A percentile compares a stretch with the other conserved stretches of the same genome.
phyloP scores from a whole-genome alignment of 352 stramenopile species.

The Phytophthora pisi region DNA sequence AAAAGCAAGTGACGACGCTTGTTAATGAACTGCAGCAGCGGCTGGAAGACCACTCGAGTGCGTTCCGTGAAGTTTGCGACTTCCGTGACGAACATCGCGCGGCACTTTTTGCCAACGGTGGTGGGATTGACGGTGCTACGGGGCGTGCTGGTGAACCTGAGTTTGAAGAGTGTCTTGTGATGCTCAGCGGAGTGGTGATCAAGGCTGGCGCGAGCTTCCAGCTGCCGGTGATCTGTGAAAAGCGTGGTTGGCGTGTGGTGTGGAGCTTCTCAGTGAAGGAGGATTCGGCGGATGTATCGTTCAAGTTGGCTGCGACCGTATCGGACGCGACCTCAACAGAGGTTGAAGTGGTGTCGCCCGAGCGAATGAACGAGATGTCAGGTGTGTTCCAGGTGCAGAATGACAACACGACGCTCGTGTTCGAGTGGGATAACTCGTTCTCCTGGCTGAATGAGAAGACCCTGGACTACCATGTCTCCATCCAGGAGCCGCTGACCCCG shows the following conservation, averaged over 20 bases:
- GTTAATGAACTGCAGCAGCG: conserved; percentile 55
- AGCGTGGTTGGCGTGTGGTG: conserved; percentile 64
- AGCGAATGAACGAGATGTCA: conserved; percentile 62
- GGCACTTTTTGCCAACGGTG: neutral
- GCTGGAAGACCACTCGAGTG: conserved; percentile 61
- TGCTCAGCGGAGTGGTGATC: conserved; percentile 81
- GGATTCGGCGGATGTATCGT: conserved; percentile 65
- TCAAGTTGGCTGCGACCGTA: conserved; percentile 40
- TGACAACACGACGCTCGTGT: conserved; percentile 53
- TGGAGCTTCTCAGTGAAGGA: conserved; percentile 84
- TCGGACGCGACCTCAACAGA: conserved; percentile 19
- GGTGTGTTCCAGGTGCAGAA: conserved; percentile 53
- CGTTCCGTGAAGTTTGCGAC: conserved; percentile 68
- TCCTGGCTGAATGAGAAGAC: conserved; percentile 89
- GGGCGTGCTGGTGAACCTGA: conserved; percentile 17
- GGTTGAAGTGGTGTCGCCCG: conserved; percentile 43
- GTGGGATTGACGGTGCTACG: neutral
- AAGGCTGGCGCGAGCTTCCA: conserved; percentile 77
- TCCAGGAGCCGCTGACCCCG: conserved; percentile 60
- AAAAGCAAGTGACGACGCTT: conserved; percentile 41
- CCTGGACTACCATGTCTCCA: conserved; percentile 82
- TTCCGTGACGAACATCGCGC: conserved; percentile 48
- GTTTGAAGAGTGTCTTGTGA: conserved; percentile 72
- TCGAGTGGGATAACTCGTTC: conserved; percentile 86
- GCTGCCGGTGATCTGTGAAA: conserved; percentile 75